Evolutionary conservation across 352 stramenopile species (phyloP), one percentile per base, ranked within the genome.

Genomic region (Pythium graminicola): DNA sequence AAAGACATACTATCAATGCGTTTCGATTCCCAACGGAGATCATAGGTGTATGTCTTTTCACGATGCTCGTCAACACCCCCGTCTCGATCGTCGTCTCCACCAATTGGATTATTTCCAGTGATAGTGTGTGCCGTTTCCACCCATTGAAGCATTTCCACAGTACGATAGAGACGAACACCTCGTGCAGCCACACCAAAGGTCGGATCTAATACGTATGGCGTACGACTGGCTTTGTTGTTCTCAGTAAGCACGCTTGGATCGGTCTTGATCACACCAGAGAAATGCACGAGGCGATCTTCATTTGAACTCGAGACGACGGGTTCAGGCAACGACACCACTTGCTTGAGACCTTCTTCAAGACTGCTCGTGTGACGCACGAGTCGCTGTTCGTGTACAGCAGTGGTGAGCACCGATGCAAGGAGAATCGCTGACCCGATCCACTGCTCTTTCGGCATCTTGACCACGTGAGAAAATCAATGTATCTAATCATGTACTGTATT

Each of bases 81-180:
- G 39, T 81, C 72, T 23, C 27, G 27, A 8, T 85, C 71, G 33
- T 78, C 70, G 26, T 76, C 65, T 1, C 59, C 46, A 10, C 20
- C 24, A 7, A 19, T 17, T 20, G 46, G 7, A 27, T 46, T 64
- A 4, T 57, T 64, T 31, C 57, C 76, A 29, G 57, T 81, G 29
- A 67, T 76, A 10, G 65, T 76, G 63, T 90, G 76, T 11, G 67
- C 76, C 19, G 74, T 87, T 44, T 91, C 81, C 26, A 89, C 76
- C 81, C 81, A 91, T 55, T 91, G 81, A 41, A 89, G 53, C 81
- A 89, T 91, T 58, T 91, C 78, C 42, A 91, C 81, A 6, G 62
- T 62, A 0, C 81, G 74, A 36, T 81, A 60, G 26, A 91, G 63
- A 14, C 67, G 66, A 50, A 89, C 76, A 10, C 81, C 81, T n/a